Percentiles rank a stretch among this genome's conserved stretches.
Conservation (phyloP, 1,139 yeast genomes). For the Saccharomyces hybrid region DNA sequence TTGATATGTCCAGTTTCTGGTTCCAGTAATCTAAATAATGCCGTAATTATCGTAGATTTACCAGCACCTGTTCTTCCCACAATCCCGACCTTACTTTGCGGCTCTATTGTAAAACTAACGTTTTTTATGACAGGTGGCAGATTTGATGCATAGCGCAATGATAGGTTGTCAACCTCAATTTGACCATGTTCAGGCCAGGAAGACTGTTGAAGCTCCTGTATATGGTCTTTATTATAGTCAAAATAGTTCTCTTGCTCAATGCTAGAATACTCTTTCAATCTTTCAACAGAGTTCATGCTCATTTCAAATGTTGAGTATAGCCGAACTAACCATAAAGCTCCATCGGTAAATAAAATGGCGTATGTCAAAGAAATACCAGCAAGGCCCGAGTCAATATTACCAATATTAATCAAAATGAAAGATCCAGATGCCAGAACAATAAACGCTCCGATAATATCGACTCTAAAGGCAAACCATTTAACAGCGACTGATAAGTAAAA, state of each 20-base stretch:
- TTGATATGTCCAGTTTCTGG: constrained; percentile 12
- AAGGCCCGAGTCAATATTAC: constrained; percentile 52
- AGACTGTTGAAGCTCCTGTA: constrained; percentile 34
- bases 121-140: constrained; percentile 56
- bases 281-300: constrained; percentile 72
- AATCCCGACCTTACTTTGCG: constrained; percentile 20
- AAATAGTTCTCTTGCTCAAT: constrained; percentile 48
- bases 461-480: constrained; percentile 64
- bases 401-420: constrained; percentile 51
- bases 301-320: constrained; percentile 62
- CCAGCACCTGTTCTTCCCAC: too few relatives aligned
- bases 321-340: constrained; percentile 40
- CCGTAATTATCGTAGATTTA: too few relatives aligned
- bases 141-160: constrained; percentile 58
- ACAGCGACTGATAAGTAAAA: constrained; percentile 56
- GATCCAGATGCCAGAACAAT: constrained; percentile 37
- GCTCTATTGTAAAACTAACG: constrained; percentile 38
- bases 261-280: constrained; percentile 60
- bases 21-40: too few relatives aligned
- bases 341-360: constrained; percentile 43
- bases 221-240: constrained; percentile 40
- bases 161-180: constrained; percentile 47
- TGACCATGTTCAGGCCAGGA: constrained; percentile 50
- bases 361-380: constrained; percentile 66
- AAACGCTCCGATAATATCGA: constrained; percentile 43